Base-by-base conservation (phyloP, 176 grass and related monocot species). In the Phragmites australis region DNA sequence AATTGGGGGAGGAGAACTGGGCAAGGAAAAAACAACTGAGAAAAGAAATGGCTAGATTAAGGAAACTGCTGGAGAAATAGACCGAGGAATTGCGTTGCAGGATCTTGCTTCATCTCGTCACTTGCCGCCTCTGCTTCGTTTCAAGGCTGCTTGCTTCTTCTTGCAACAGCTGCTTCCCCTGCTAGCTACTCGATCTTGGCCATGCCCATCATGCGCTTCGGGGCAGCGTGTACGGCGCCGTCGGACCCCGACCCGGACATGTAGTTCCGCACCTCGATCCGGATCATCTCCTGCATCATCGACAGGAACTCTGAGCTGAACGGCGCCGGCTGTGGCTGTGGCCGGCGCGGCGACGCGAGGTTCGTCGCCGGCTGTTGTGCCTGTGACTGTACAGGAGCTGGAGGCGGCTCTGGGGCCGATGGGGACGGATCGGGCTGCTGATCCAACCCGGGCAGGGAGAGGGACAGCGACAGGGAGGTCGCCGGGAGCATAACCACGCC, bases 241-340 rank as follows among this genome's bases (percentile, higher is more conserved):
- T 61, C 76, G 37, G 79, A 54, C 9, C 85, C 88, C 19, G 78
- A 76, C 47, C 85, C 87, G 37, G 78, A 76, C 90, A 94, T 90
- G 89, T 97, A 97, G 83, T 92, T 97, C 57, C 84, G 76, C 68
- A 97, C 94, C 79, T 97, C 94, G 54, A 75, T 92, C 30, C 92
- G 89, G 80, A 97, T 92, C 95, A 97, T 97, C 51, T 92, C 95
- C 63, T 94, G 90, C 92, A 97, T 90, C 87, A 92, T 79, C 3
- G 88, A 60, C 43, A 92, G 70, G 76, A 94, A 92, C 46, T 97
- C 90, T 0, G 61, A 30, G 64, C 65, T 86, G 67, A 92, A 92
- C 0, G 82, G 78, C 40, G 83, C 74, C 18, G 32, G 27, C 8
- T 16, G 0, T 13, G 72, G 31, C 32, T 23, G 56, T 14, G 55